phyloP scores from a whole-genome alignment of 495 filamentous ascomycete genomes.

The Xylaria palmicola region DNA sequence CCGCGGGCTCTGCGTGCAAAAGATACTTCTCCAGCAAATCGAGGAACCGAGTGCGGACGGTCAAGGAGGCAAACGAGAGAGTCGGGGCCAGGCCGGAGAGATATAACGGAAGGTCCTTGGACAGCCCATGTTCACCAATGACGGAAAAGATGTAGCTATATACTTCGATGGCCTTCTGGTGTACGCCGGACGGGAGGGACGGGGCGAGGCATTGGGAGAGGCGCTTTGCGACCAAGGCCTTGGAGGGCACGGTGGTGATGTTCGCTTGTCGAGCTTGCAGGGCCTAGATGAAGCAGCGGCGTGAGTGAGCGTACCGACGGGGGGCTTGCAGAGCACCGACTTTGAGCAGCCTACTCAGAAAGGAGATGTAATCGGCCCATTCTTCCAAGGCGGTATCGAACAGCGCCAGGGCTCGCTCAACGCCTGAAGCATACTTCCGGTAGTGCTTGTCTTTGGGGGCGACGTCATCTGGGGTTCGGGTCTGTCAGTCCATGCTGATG shows the following conservation, averaged over 20 bases:
- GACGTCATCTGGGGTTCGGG: constrained; percentile 53
- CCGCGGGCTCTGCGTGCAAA: constrained; percentile 62
- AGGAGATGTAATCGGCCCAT: constrained; percentile 99
- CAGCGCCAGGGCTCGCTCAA: constrained; percentile 83
- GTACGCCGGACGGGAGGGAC: constrained; percentile 90
- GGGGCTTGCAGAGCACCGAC: constrained; percentile 42
- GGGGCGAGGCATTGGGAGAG: constrained; percentile 95
- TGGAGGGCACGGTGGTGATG: constrained; percentile 74
- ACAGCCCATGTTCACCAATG: constrained; percentile 72
- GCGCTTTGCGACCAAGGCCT: constrained; percentile 79
- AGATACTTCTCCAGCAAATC: constrained; percentile 80
- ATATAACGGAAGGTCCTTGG: constrained; percentile 79
- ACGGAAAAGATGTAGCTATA: constrained; percentile 83
- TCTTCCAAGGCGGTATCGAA: constrained; percentile 94
- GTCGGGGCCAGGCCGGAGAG: constrained; percentile 85
- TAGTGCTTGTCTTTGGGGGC: constrained; percentile 85
- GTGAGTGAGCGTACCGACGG: constrained; percentile 19
- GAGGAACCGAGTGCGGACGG: constrained; percentile 80
- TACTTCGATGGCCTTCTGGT: constrained; percentile 95
- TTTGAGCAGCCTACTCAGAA: constrained; percentile 88
- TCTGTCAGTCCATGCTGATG: constrained; percentile 19
- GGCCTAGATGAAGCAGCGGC: constrained; percentile 54
- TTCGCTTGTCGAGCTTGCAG: constrained; percentile 81
- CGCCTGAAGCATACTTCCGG: constrained; percentile 82
- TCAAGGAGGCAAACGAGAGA: constrained; percentile 88